Conservation (phyloP, 345 rosid genomes). For the Reutealis trisperma region DNA sequence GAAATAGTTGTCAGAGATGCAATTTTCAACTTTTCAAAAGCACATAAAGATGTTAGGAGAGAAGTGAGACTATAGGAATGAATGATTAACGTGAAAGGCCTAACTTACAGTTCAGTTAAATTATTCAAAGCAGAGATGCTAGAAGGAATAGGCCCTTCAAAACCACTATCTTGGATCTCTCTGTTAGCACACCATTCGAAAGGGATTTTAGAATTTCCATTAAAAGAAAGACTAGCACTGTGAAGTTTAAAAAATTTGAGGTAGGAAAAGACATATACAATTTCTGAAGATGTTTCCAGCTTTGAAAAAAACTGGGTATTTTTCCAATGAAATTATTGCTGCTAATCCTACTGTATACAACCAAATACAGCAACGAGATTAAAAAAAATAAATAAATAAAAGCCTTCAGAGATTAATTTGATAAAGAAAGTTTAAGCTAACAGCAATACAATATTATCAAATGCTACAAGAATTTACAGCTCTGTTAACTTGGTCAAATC, state of each 20-base stretch:
- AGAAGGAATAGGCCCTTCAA: slow-evolving; percentile 28
- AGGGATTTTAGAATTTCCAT: neutral
- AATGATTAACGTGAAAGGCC: neutral
- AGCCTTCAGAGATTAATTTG: neutral
- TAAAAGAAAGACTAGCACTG: neutral
- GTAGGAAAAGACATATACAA: neutral
- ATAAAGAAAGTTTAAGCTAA: neutral
- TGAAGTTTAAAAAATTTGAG: neutral
- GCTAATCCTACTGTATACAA: slow-evolving; percentile 22
- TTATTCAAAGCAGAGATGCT: slow-evolving; percentile 5
- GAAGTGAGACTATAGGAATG: neutral
- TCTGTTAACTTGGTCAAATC: slow-evolving; percentile 10
- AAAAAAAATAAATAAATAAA: neutral
- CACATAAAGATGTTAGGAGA: neutral
- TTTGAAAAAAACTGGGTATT: slow-evolving; percentile 13
- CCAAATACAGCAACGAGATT: neutral
- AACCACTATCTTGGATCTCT: slow-evolving; percentile 24
- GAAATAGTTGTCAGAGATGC: neutral
- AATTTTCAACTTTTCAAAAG: neutral
- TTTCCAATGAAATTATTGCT: slow-evolving; percentile 23
- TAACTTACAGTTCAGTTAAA: slow-evolving; percentile 23
- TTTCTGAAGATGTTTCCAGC: neutral
- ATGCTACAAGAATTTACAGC: slow-evolving; percentile 11
- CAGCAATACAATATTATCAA: neutral
- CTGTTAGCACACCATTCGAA: slow-evolving; percentile 7